Evolutionary conservation across 352 stramenopile genomes (phyloP).

Genomic region (Halophytophthora batemanensis): DNA sequence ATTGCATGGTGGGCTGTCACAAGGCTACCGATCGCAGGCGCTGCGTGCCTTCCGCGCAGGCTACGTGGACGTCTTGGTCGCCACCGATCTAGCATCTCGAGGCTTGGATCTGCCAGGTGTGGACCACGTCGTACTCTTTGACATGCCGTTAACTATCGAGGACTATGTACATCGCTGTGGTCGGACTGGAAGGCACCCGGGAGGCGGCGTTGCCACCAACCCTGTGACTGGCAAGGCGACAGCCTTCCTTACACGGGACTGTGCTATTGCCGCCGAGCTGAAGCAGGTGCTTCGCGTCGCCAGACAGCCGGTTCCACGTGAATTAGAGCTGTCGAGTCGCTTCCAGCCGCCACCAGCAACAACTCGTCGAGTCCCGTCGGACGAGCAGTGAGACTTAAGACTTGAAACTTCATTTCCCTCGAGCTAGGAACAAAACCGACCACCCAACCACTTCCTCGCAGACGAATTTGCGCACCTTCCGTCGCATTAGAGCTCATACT

Average conservation of each 20-base stretch:
- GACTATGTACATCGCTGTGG: conserved; percentile 91
- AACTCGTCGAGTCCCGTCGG: not conserved
- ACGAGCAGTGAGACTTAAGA: not conserved
- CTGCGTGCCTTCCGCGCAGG: conserved; percentile 45
- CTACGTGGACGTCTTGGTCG: conserved; percentile 82
- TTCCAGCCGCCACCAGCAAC: conserved; percentile 22
- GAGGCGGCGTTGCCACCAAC: conserved; percentile 22
- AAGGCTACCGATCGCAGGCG: conserved; percentile 53
- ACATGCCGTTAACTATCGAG: conserved; percentile 90
- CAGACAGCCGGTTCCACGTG: conserved; percentile 39
- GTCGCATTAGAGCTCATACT: conserved; percentile 39
- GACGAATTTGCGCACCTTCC: not conserved
- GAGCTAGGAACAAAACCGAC: not conserved
- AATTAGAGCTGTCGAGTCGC: conserved; percentile 39
- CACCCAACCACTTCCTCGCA: not conserved
- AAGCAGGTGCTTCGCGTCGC: conserved; percentile 42
- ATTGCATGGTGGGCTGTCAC: conserved; percentile 91
- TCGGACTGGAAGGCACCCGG: conserved; percentile 47
- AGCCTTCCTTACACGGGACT: conserved; percentile 57
- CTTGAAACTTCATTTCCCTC: not conserved
- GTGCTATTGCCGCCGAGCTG: conserved; percentile 47
- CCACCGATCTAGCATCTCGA: conserved; percentile 86
- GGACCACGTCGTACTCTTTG: conserved; percentile 83
- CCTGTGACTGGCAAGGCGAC: conserved; percentile 31
- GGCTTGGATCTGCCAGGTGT: conserved; percentile 89